phyloP scores from a whole-genome alignment of 1,284 basidiomycete species.

The Malassezia slooffiae region DNA sequence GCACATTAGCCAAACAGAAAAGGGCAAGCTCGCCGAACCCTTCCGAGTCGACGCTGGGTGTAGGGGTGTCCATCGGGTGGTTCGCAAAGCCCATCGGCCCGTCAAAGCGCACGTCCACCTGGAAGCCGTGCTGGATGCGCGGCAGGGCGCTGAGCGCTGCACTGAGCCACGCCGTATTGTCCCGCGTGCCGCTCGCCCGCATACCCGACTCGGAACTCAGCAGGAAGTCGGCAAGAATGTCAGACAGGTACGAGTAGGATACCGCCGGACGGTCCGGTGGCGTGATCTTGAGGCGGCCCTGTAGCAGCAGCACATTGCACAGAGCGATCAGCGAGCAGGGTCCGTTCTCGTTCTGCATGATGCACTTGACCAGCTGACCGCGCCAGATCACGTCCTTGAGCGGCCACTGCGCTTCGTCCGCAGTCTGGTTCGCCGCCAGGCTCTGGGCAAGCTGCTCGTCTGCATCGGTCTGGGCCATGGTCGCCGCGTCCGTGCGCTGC shows the following conservation, averaged over 20 bases:
- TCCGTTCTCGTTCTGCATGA: slow-evolving; percentile 51
- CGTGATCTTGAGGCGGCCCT: slow-evolving; percentile 47
- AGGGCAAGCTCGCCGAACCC: slow-evolving; percentile 61
- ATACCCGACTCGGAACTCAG: slow-evolving; percentile 50
- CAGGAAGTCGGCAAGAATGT: slow-evolving; percentile 70
- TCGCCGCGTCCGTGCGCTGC: neutral
- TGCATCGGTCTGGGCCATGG: slow-evolving; percentile 3
- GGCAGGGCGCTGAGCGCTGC: slow-evolving; percentile 72
- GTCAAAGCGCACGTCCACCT: slow-evolving; percentile 30
- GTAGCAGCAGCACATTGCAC: slow-evolving; percentile 37
- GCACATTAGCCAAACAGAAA: slow-evolving; percentile 68
- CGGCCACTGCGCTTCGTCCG: slow-evolving; percentile 34
- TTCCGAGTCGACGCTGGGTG: slow-evolving; percentile 26
- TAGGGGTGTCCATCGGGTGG: slow-evolving; percentile 46
- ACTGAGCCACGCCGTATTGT: slow-evolving; percentile 50
- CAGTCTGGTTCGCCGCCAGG: neutral
- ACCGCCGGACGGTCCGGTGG: slow-evolving; percentile 56
- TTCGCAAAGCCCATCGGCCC: slow-evolving; percentile 23
- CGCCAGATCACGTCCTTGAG: slow-evolving; percentile 32
- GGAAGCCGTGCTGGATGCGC: slow-evolving; percentile 58
- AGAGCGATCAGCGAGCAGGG: slow-evolving; percentile 84
- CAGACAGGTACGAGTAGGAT: slow-evolving; percentile 70
- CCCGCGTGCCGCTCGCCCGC: slow-evolving; percentile 46
- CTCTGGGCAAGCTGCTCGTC: slow-evolving; percentile 5
- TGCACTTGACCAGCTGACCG: slow-evolving; percentile 26